Percentiles rank a stretch among this genome's conserved stretches.
These are phyloP conservation scores for Aspergillus melleus DNA, from an alignment of 2,329 filamentous ascomycete genomes.

Conservation along the genomic window DNA sequence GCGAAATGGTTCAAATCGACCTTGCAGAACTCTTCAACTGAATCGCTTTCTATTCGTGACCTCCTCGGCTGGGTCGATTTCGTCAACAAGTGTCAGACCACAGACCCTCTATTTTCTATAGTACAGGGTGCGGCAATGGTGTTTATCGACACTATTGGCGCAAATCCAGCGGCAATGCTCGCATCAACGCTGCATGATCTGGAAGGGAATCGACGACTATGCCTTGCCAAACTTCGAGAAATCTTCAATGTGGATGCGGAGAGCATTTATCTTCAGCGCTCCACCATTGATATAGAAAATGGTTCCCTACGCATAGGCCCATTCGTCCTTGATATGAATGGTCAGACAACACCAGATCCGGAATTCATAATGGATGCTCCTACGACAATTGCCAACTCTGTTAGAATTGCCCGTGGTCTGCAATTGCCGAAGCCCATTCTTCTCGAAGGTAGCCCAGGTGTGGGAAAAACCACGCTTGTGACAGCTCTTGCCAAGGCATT, in stretches of 20 bases:
- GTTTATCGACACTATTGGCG: conserved; percentile 91
- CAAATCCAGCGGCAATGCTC: conserved; percentile 86
- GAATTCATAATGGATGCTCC: conserved; percentile 82
- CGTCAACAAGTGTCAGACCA: conserved; percentile 65
- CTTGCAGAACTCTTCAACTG: conserved; percentile 72
- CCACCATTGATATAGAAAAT: conserved; percentile 58
- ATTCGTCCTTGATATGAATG: conserved; percentile 65
- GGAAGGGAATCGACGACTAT: conserved; percentile 68
- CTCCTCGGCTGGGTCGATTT: conserved; percentile 93
- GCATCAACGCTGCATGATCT: conserved; percentile 70
- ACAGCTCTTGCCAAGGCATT: conserved; percentile 78
- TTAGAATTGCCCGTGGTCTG: conserved; percentile 85
- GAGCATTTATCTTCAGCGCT: conserved; percentile 63
- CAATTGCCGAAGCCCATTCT: conserved; percentile 89
- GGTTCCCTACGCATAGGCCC: conserved; percentile 66
- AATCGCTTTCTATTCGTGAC: conserved; percentile 87
- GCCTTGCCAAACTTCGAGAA: conserved; percentile 69
- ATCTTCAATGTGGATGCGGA: conserved; percentile 66
- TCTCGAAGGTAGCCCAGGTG: conserved; percentile 94
- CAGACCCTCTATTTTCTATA: conserved; percentile 53
- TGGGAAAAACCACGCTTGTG: conserved; percentile 94
- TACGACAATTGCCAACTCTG: conserved; percentile 84
- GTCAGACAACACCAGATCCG: conserved; percentile 52
- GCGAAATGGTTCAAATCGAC: conserved; percentile 87
- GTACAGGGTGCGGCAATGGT: conserved; percentile 93